These are phyloP conservation scores for Geotrichum cucujoidarum DNA, from an alignment of 1,139 yeast genomes.

Conservation along the genomic window DNA sequence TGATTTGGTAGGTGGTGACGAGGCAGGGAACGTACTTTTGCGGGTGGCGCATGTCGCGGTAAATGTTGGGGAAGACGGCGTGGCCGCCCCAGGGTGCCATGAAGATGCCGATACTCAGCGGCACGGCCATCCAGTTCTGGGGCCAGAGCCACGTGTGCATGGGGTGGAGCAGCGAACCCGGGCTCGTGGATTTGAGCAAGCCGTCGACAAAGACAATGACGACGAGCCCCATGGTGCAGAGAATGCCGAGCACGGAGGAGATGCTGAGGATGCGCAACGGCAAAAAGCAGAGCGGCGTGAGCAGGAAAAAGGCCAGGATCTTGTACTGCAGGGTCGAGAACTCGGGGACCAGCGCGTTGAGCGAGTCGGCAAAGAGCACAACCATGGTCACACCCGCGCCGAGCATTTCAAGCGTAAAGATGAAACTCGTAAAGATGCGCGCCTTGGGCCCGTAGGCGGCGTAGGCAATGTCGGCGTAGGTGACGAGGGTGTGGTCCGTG, in stretches of 20 bases:
- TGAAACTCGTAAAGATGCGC: constrained; percentile 57
- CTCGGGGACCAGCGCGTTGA: constrained; percentile 58
- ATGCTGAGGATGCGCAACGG: constrained; percentile 71
- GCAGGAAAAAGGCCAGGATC: constrained; percentile 50
- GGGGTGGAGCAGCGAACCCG: constrained; percentile 64
- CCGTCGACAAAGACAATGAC: constrained; percentile 60
- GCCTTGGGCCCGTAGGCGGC: constrained; percentile 66
- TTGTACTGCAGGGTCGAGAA: constrained; percentile 51
- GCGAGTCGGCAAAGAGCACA: constrained; percentile 79
- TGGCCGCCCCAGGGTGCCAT: constrained; percentile 93
- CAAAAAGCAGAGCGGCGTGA: constrained; percentile 60
- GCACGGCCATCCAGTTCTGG: constrained; percentile 42
- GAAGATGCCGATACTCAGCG: constrained; percentile 65
- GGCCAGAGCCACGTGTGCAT: constrained; percentile 49
- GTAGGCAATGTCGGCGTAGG: constrained; percentile 83
- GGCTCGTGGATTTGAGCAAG: constrained; percentile 46
- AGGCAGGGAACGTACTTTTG: constrained; percentile 48
- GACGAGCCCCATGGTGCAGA: constrained; percentile 63
- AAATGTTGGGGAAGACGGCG: constrained; percentile 76
- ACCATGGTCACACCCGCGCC: constrained; percentile 78
- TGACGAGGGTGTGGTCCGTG: constrained; percentile 69
- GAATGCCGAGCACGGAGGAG: constrained; percentile 68
- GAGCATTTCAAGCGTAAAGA: constrained; percentile 69
- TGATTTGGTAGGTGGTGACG: constrained; percentile 56
- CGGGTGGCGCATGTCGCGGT: constrained; percentile 80